Conservation (phyloP, 768 basidiomycete species). For the Agaricus blazei region DNA sequence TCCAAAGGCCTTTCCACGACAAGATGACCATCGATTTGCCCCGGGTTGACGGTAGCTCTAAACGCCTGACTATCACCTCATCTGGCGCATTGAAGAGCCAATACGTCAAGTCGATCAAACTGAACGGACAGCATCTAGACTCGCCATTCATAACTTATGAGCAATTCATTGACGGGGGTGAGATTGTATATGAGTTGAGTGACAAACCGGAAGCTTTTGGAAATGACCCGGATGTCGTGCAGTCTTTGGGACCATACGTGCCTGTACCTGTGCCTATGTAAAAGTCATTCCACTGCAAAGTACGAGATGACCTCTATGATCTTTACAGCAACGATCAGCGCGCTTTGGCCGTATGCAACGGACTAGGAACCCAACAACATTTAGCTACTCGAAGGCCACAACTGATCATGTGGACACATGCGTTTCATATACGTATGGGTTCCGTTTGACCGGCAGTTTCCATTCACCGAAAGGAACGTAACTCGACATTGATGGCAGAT, state of each 20-base stretch:
- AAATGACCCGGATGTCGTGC: constrained; percentile 22
- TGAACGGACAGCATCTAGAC: constrained; percentile 44
- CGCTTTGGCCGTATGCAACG: not conserved
- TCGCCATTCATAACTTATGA: constrained; percentile 53
- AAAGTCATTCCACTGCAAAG: too few species aligned
- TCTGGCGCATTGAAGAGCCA: constrained; percentile 51
- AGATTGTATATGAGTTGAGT: constrained; percentile 64
- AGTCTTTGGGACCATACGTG: not conserved
- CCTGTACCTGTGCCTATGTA: too few species aligned
- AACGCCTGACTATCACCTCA: constrained; percentile 46
- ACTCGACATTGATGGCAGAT: too few species aligned
- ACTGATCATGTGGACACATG: too few species aligned
- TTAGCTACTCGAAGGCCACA: too few species aligned
- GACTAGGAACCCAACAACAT: too few species aligned
- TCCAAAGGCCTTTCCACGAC: constrained; percentile 42
- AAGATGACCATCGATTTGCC: constrained; percentile 55
- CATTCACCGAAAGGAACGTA: too few species aligned
- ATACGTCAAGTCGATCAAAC: constrained; percentile 53
- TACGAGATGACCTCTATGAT: too few species aligned
- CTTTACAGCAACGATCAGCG: too few species aligned
- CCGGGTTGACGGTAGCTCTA: constrained; percentile 15
- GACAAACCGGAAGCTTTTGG: constrained; percentile 29
- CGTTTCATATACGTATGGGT: too few species aligned
- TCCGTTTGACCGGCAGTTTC: too few species aligned
- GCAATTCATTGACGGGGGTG: constrained; percentile 52